Base-by-base conservation (phyloP, 2,329 filamentous ascomycete species). In the Byssoonygena ceratinophila region DNA sequence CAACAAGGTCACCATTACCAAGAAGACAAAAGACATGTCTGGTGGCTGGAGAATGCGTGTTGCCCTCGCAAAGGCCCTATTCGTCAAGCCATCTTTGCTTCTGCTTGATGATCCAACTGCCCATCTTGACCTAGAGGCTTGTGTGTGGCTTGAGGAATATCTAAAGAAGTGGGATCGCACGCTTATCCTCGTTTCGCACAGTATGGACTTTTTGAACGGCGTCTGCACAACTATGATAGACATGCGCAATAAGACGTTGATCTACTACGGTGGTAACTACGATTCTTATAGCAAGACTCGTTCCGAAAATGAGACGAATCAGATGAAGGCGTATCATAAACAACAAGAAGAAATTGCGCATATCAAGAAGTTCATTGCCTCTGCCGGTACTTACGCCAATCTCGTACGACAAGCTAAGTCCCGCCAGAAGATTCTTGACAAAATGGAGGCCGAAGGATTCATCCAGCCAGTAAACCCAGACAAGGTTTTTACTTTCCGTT, bases 1-100 rank as follows among this genome's bases (percentile, higher is more conserved):
- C 82, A 95, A 98, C 83, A 97, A 97, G 79, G 75, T 74, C 62
- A 98, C 94, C 53, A 97, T 98, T 68, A 77, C 94, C 73, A 98
- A 98, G 82, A 96, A 94, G 83, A 98, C 94, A 64, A 98, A 97
- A 81, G 94, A 98, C 71, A 98, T 98, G 94, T 98, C 92, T 60
- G 92, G 92, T 87, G 92, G 92, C 64, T 98, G 92, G 92, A 84
- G 91, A 78, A 98, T 98, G 92, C 88, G 94, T 80, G 92, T 98
- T 55, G 92, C 92, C 54, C 83, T 98, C 56, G 92, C 80, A 68
- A 96, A 97, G 79, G 92, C 92, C 54, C 84, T 98, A 50, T 98
- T 98, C 77, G 91, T 98, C 74, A 94, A 94, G 80, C 92, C 94
- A 32, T 92, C 89, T 16, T 79, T 98, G 54, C 82, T 98, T 47